These are phyloP conservation scores for Capsaspora owczarzaki DNA, from an alignment of 78 protist genomes.

Conservation along the genomic window DNA sequence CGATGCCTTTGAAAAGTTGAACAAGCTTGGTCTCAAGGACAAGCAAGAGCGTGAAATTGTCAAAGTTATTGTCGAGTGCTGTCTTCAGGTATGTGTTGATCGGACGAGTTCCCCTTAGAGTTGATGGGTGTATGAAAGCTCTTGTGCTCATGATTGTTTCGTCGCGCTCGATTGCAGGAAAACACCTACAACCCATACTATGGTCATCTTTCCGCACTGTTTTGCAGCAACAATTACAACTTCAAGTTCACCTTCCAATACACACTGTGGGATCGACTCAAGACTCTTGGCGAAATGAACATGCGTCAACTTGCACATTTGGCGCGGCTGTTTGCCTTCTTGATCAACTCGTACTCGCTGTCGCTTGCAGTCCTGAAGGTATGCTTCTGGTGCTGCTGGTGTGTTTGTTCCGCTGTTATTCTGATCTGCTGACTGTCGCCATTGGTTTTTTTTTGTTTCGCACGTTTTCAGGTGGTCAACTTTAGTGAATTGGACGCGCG, in stretches of 20 bases:
- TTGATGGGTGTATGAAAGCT: background rate
- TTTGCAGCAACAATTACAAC: constrained; percentile 1
- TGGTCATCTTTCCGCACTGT: background rate
- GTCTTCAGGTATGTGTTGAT: background rate
- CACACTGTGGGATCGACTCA: constrained; percentile 24
- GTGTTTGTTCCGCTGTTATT: background rate
- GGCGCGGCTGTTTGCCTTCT: background rate
- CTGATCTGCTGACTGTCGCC: background rate
- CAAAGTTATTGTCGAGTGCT: background rate
- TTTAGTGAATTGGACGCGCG: background rate
- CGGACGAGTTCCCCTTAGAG: background rate
- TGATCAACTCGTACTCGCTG: background rate
- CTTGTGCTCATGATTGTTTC: background rate
- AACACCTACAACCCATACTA: constrained; percentile 16
- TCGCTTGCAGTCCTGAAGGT: constrained; percentile 9
- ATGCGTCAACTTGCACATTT: background rate
- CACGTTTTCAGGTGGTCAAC: background rate
- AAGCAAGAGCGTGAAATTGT: constrained; percentile 16
- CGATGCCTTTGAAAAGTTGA: constrained; percentile 14
- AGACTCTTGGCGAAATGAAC: background rate
- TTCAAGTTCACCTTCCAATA: constrained; percentile 23
- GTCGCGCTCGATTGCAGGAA: constrained; percentile 23
- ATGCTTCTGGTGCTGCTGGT: background rate
- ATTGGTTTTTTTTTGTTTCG: background rate
- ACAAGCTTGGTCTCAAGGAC: constrained; percentile 1